phyloP scores from a whole-genome alignment of 2,329 filamentous ascomycete genomes.

The Calonectria montana region DNA sequence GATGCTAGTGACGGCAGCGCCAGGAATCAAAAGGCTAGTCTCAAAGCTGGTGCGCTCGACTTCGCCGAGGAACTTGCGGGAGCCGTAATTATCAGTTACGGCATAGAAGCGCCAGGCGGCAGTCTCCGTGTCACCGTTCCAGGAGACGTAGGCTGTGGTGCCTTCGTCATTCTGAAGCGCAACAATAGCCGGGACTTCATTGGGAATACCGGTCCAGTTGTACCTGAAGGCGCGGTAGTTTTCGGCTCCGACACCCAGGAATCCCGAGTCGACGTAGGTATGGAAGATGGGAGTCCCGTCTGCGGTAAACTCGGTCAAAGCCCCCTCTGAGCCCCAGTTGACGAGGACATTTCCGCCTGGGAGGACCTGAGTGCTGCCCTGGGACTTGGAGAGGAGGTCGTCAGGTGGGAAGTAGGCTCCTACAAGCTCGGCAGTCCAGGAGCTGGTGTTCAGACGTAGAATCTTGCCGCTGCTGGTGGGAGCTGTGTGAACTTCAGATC shows the following conservation, averaged over 20 bases:
- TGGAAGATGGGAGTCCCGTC: conserved; percentile 65
- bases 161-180: conserved; percentile 30
- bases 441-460: conserved; percentile 57
- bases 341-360: conserved; percentile 65
- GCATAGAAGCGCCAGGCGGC: conserved; percentile 62
- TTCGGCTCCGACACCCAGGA: conserved; percentile 52
- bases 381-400: conserved; percentile 61
- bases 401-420: conserved; percentile 62
- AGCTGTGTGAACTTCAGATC: conserved; percentile 36
- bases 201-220: conserved; percentile 62
- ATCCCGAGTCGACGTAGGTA: conserved; percentile 55
- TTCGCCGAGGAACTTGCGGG: conserved; percentile 51
- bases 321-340: conserved; percentile 66
- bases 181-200: conserved; percentile 40
- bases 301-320: conserved; percentile 58
- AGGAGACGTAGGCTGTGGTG: conserved; percentile 59
- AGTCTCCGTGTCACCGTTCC: conserved; percentile 64
- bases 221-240: conserved; percentile 67
- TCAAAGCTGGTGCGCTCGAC: conserved; percentile 56
- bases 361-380: conserved; percentile 63
- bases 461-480: conserved; percentile 59
- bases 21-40: conserved; percentile 45
- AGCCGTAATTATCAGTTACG: conserved; percentile 46
- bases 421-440: conserved; percentile 58
- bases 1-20: conserved; percentile 26